phyloP scores from a whole-genome alignment of 768 basidiomycete genomes.

The Strobilomyces confusus region DNA sequence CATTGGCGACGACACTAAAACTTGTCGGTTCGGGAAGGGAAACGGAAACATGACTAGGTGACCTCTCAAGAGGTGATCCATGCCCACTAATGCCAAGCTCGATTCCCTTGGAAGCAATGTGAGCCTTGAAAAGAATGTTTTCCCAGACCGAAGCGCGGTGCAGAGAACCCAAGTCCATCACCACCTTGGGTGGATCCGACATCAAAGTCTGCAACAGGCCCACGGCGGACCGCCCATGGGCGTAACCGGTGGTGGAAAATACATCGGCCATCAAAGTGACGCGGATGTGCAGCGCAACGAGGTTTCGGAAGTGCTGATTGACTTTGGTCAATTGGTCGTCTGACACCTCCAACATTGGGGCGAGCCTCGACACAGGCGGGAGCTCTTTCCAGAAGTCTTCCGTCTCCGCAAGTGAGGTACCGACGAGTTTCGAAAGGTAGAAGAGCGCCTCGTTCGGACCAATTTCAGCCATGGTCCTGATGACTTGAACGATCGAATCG shows the following conservation, averaged over 20 bases:
- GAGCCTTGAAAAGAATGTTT: conserved; percentile 71
- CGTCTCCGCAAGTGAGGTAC: conserved; percentile 65
- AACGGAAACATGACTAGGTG: conserved; percentile 40
- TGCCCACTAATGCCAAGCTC: conserved; percentile 41
- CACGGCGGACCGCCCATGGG: conserved; percentile 74
- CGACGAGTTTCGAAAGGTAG: conserved; percentile 67
- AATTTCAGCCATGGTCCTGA: conserved; percentile 85
- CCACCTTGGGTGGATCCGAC: conserved; percentile 55
- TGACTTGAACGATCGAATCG: conserved; percentile 82
- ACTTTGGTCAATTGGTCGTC: conserved; percentile 46
- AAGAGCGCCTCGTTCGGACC: conserved; percentile 72
- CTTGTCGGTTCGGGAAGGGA: conserved; percentile 39
- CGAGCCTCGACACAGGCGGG: conserved; percentile 54
- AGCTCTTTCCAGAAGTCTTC: conserved; percentile 63
- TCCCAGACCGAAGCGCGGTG: conserved; percentile 87
- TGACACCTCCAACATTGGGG: conserved; percentile 54
- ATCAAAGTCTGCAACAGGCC: conserved; percentile 73
- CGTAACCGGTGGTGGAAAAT: conserved; percentile 77
- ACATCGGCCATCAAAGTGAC: conserved; percentile 83
- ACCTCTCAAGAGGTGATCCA: conserved; percentile 46
- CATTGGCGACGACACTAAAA: conserved; percentile 31
- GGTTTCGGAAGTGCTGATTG: conserved; percentile 64
- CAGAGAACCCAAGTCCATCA: conserved; percentile 70
- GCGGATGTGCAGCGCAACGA: conserved; percentile 74
- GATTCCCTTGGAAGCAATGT: conserved; percentile 51